Evolutionary conservation across 495 filamentous ascomycete genomes (phyloP).

Genomic region (Podospora pseudocomata): DNA sequence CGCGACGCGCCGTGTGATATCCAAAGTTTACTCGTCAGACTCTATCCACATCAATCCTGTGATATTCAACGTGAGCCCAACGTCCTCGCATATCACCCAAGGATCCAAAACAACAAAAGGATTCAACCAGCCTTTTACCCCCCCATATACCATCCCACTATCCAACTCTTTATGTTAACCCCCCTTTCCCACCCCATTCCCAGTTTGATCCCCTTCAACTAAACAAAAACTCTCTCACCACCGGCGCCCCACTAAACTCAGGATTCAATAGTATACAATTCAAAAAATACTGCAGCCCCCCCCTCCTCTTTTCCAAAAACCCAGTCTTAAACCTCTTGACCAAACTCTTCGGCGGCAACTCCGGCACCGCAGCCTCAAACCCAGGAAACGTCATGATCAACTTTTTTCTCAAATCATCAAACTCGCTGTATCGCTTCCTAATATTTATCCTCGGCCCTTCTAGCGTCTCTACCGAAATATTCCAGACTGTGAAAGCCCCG

Average conservation of each 20-base stretch:
- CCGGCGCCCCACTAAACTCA: slow-evolving; percentile 54
- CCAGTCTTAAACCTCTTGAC: slow-evolving; percentile 50
- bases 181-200: background rate
- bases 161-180: background rate
- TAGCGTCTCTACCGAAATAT: slow-evolving; percentile 51
- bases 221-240: slow-evolving; percentile 56
- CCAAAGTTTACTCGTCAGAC: no score
- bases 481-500: slow-evolving; percentile 57
- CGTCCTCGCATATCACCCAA: no score
- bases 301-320: slow-evolving; percentile 52
- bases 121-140: no score
- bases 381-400: slow-evolving; percentile 52
- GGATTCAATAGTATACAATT: slow-evolving; percentile 58
- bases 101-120: no score
- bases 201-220: slow-evolving; percentile 30
- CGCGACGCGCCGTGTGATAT: no score
- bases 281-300: slow-evolving; percentile 54
- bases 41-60: no score
- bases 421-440: slow-evolving; percentile 57
- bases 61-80: no score
- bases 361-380: slow-evolving; percentile 53
- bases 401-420: slow-evolving; percentile 48
- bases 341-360: slow-evolving; percentile 54
- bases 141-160: no score
- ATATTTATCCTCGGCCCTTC: slow-evolving; percentile 54